Evolutionary conservation across 108 stramenopile genomes (phyloP).

Genomic region (Discostella stelligeroides): DNA sequence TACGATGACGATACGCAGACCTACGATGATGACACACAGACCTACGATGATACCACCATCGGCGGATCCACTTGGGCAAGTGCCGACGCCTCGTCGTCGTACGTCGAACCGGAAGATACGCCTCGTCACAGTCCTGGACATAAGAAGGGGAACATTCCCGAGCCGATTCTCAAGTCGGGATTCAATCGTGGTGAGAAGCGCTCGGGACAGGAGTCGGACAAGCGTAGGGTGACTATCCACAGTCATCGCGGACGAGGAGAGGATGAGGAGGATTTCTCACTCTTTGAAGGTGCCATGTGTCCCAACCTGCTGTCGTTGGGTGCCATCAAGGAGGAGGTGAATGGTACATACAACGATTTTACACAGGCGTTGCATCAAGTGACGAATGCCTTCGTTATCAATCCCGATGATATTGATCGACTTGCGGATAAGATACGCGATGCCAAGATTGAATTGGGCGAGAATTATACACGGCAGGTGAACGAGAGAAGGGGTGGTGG

Average conservation of each 20-base stretch:
- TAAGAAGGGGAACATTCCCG: constrained; percentile 33
- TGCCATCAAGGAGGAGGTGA: constrained; percentile 27
- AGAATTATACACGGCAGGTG: constrained; percentile 35
- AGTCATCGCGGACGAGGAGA: constrained; percentile 41
- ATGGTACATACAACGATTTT: constrained; percentile 30
- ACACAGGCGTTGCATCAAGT: constrained; percentile 34
- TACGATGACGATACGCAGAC: not conserved
- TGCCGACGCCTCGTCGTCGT: constrained; percentile 18
- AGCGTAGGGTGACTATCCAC: constrained; percentile 45
- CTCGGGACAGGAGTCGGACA: not conserved
- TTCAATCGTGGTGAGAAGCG: not conserved
- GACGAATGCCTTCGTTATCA: constrained; percentile 36
- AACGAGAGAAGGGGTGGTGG: constrained; percentile 10
- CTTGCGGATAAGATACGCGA: constrained; percentile 39
- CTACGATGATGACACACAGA: constrained; percentile 29
- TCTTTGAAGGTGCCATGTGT: constrained; percentile 16
- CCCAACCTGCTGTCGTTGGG: constrained; percentile 18
- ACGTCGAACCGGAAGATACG: constrained; percentile 27
- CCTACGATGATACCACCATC: constrained; percentile 25
- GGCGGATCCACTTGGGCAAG: constrained; percentile 25
- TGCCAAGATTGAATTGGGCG: constrained; percentile 28
- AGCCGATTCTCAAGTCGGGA: constrained; percentile 28
- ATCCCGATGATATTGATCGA: constrained; percentile 39
- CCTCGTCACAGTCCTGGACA: constrained; percentile 28
- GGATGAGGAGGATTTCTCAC: constrained; percentile 11